Conservation (phyloP, 345 rosid species). For the Citrus mangshanensis region DNA sequence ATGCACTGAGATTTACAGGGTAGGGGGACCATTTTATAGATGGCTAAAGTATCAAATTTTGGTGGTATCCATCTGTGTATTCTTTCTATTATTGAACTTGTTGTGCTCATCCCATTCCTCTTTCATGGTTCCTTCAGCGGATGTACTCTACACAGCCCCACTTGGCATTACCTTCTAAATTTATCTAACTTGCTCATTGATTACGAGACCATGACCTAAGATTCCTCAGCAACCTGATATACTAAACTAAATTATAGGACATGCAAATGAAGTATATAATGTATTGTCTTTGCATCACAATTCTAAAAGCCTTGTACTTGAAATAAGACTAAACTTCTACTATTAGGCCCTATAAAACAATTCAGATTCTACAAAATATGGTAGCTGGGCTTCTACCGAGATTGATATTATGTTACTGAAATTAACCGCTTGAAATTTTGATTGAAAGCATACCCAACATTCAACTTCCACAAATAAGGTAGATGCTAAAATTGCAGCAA, state of each 20-base stretch:
- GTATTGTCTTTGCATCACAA: not conserved
- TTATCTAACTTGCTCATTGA: conserved; percentile 19
- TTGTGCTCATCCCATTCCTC: conserved; percentile 20
- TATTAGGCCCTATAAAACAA: not conserved
- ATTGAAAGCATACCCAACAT: not conserved
- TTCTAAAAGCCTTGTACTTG: not conserved
- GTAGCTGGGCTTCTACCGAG: conserved; percentile 4
- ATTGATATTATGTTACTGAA: not conserved
- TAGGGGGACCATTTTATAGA: conserved; percentile 46
- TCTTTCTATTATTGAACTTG: conserved; percentile 37
- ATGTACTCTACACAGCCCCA: conserved; percentile 27
- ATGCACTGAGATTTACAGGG: conserved; percentile 29
- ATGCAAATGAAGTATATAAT: conserved; percentile 16
- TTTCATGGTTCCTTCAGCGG: conserved; percentile 29
- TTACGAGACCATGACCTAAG: conserved; percentile 10
- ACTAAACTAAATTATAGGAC: conserved; percentile 7
- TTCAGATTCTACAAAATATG: not conserved
- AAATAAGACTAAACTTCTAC: not conserved
- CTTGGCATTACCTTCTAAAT: conserved; percentile 18
- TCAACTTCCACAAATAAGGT: not conserved
- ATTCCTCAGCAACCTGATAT: conserved; percentile 15
- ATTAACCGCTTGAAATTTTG: not conserved
- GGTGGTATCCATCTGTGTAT: conserved; percentile 33
- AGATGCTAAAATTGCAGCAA: conserved; percentile 1
- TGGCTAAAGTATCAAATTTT: conserved; percentile 33